Percentiles rank a stretch among this genome's conserved stretches.
Evolutionary conservation across 768 basidiomycete genomes (phyloP).

Genomic region (Mycena filopes): DNA sequence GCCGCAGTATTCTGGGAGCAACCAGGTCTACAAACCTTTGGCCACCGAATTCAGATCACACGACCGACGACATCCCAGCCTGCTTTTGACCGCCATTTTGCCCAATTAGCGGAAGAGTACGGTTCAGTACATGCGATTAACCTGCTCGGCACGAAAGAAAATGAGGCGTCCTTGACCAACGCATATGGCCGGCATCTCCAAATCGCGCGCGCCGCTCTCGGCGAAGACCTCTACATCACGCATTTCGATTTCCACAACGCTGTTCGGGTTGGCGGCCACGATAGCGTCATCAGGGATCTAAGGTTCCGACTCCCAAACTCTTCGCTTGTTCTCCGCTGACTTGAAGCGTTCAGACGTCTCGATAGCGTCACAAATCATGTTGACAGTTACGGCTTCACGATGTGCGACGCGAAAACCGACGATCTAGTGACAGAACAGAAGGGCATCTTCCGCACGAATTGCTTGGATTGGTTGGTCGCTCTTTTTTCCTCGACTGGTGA

Average conservation of each 20-base stretch:
- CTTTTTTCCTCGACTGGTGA: constrained; percentile 2
- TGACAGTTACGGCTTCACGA: constrained; percentile 88
- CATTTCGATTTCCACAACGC: constrained; percentile 95
- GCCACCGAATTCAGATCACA: constrained; percentile 93
- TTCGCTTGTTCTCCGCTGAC: not conserved
- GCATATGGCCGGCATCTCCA: constrained; percentile 87
- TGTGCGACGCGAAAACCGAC: constrained; percentile 73
- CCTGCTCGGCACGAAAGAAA: constrained; percentile 91
- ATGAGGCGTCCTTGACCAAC: constrained; percentile 84
- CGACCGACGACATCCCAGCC: constrained; percentile 96
- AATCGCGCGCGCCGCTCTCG: constrained; percentile 68
- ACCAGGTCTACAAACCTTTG: constrained; percentile 94
- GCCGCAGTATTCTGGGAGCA: constrained; percentile 99
- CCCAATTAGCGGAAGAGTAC: constrained; percentile 88
- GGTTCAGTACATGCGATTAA: constrained; percentile 89
- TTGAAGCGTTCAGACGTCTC: constrained; percentile 57
- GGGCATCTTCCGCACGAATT: constrained; percentile 95
- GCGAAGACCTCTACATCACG: constrained; percentile 80
- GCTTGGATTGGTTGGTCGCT: constrained; percentile 85
- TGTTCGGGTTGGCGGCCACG: constrained; percentile 86
- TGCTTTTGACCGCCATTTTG: constrained; percentile 95
- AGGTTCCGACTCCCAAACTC: constrained; percentile 48
- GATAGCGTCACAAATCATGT: constrained; percentile 69
- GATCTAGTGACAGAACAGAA: constrained; percentile 88
- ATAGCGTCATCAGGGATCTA: constrained; percentile 82